A percentile compares a stretch with the other conserved stretches of the same genome.
These are phyloP conservation scores for Fusarium decemcellulare DNA, from an alignment of 2,329 filamentous ascomycete species.

Conservation along the genomic window DNA sequence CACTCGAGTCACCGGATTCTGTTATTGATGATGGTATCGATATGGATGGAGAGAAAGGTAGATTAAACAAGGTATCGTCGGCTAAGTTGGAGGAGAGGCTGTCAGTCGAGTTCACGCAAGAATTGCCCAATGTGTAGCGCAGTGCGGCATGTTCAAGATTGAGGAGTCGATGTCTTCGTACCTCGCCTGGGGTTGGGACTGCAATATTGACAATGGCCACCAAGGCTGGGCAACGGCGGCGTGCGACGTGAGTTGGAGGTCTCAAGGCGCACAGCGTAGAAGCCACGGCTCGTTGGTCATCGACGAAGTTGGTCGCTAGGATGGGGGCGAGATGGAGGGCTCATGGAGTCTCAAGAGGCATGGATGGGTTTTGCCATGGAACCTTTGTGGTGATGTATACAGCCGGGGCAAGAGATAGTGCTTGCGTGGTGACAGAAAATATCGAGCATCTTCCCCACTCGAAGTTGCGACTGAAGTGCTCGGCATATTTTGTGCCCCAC, in stretches of 20 bases:
- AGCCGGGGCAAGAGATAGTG: conserved; percentile 5
- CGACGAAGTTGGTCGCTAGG: conserved; percentile 36
- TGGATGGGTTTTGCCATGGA: conserved; percentile 48
- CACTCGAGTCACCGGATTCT: conserved; percentile 29
- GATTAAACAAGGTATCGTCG: conserved; percentile 24
- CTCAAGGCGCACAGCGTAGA: conserved; percentile 38
- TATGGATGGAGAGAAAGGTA: conserved; percentile 12
- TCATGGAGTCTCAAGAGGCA: conserved; percentile 46
- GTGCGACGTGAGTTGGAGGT: conserved; percentile 27
- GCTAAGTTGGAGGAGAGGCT: conserved; percentile 28
- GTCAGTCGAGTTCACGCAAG: conserved; percentile 40
- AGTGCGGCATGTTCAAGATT: conserved; percentile 29
- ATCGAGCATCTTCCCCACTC: too few relatives aligned
- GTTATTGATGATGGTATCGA: conserved; percentile 17
- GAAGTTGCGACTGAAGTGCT: too few relatives aligned
- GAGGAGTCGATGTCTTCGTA: conserved; percentile 37
- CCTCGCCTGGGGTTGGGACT: conserved; percentile 25
- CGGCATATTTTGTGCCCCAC: too few relatives aligned
- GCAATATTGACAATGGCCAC: conserved; percentile 33
- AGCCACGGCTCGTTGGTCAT: conserved; percentile 40
- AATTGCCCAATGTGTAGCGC: conserved; percentile 38
- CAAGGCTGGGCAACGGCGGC: conserved; percentile 26
- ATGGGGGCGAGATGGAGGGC: conserved; percentile 44
- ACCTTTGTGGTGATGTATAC: conserved; percentile 35
- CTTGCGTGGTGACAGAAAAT: too few relatives aligned